phyloP scores from a whole-genome alignment of 1,284 basidiomycete species.

The Cerioporus squamosus region DNA sequence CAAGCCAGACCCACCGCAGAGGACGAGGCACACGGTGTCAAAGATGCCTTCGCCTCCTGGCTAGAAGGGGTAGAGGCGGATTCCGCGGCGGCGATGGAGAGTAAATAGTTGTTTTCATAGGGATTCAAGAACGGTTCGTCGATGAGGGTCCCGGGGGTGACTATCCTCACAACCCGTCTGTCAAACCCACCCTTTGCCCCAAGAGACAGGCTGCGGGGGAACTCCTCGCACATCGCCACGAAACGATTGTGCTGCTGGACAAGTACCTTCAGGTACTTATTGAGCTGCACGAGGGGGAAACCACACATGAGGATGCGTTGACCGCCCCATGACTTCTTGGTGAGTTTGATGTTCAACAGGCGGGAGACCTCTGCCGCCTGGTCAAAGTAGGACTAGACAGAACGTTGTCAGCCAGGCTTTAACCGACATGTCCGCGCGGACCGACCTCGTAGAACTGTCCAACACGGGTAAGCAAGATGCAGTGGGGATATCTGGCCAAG shows the following conservation, averaged over 20 bases:
- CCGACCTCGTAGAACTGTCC: constrained; percentile 94
- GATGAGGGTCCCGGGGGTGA: constrained; percentile 92
- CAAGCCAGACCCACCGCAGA: constrained; percentile 70
- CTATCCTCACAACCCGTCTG: constrained; percentile 80
- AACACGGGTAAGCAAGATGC: constrained; percentile 87
- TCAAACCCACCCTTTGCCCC: constrained; percentile 65
- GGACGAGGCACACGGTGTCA: constrained; percentile 2
- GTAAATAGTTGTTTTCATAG: constrained; percentile 87
- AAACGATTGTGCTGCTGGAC: constrained; percentile 83
- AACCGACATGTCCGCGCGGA: background rate
- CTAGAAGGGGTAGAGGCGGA: background rate
- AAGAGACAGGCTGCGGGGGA: constrained; percentile 49
- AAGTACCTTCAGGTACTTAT: constrained; percentile 85
- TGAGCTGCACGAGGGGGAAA: constrained; percentile 85
- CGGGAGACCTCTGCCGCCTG: constrained; percentile 82
- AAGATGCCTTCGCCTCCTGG: background rate
- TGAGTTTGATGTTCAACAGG: constrained; percentile 82
- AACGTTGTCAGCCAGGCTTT: background rate
- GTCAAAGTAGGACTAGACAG: constrained; percentile 81
- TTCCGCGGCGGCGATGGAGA: constrained; percentile 57
- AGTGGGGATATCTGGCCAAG: constrained; percentile 81
- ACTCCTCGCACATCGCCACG: constrained; percentile 94
- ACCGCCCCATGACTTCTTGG: constrained; percentile 73
- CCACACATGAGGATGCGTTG: constrained; percentile 82
- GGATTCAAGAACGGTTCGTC: constrained; percentile 88